phyloP scores from a whole-genome alignment of 2,329 filamentous ascomycete species.

The Alternaria angustiovoidea region DNA sequence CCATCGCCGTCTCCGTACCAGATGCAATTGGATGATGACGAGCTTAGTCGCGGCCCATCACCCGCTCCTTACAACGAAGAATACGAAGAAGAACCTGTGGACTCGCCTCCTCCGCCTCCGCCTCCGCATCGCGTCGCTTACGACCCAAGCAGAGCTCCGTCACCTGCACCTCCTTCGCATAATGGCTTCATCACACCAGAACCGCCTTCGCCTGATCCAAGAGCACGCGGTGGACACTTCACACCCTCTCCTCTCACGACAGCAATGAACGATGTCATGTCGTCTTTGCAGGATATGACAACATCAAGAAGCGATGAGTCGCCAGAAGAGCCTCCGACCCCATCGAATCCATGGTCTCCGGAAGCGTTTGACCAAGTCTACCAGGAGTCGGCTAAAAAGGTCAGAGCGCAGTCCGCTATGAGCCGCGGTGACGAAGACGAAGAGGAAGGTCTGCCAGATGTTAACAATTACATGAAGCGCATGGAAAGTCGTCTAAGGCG shows the following conservation, averaged over 20 bases:
- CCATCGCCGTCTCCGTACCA: constrained; percentile 52
- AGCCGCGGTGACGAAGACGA: constrained; percentile 66
- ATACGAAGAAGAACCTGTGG: constrained; percentile 28
- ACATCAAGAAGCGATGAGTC: constrained; percentile 62
- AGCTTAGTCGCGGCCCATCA: constrained; percentile 34
- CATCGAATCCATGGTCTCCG: constrained; percentile 84
- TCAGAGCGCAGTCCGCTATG: constrained; percentile 72
- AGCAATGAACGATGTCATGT: constrained; percentile 98
- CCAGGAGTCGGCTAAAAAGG: constrained; percentile 50
- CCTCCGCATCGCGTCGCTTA: constrained; percentile 75
- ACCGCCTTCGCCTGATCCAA: constrained; percentile 69
- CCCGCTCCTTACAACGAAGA: constrained; percentile 44
- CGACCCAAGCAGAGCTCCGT: constrained; percentile 52
- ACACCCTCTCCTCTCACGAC: constrained; percentile 92
- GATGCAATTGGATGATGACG: constrained; percentile 25
- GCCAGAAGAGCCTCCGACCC: constrained; percentile 63
- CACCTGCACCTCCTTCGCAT: constrained; percentile 42
- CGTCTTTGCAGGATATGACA: constrained; percentile 87
- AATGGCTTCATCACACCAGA: constrained; percentile 66
- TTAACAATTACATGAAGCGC: constrained; percentile 86
- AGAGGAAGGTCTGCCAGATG: constrained; percentile 70
- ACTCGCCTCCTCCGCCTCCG: constrained; percentile 81
- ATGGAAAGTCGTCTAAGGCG: constrained; percentile 85
- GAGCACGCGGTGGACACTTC: constrained; percentile 47
- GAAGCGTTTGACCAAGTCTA: constrained; percentile 77